A percentile compares a stretch with the other conserved stretches of the same genome.
Evolutionary conservation across 305 asterid species (phyloP).

Genomic region (Solanum chacoense): DNA sequence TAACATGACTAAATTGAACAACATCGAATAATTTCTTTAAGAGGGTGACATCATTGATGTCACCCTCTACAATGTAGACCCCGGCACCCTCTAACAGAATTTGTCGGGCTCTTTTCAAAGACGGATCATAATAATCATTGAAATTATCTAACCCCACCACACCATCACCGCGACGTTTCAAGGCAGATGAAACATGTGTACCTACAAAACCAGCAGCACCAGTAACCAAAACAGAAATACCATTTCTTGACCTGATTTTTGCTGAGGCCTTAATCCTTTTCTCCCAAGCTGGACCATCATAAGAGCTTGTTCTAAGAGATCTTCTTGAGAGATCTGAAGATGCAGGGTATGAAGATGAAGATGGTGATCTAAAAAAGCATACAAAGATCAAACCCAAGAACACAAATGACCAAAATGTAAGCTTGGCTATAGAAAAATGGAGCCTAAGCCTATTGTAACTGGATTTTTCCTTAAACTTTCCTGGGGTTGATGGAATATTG

Average conservation of each 20-base stretch:
- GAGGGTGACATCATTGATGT: constrained; percentile 52
- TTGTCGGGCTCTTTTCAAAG: constrained; percentile 69
- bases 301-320: constrained; percentile 56
- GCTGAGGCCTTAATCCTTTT: constrained; percentile 62
- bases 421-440: constrained; percentile 64
- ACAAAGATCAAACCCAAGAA: constrained; percentile 66
- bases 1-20: constrained; percentile 75
- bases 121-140: constrained; percentile 72
- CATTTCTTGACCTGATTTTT: constrained; percentile 63
- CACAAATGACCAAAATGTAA: constrained; percentile 68
- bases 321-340: constrained; percentile 66
- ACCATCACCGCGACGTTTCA: constrained; percentile 89
- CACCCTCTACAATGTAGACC: constrained; percentile 79
- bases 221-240: constrained; percentile 73
- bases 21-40: constrained; percentile 60
- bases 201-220: constrained; percentile 97
- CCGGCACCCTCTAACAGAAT: constrained; percentile 62
- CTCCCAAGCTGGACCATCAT: constrained; percentile 44
- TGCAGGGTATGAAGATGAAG: neutral
- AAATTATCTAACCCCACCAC: constrained; percentile 77
- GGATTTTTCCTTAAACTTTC: constrained; percentile 60
- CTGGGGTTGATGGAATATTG: constrained; percentile 47
- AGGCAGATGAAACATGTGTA: constrained; percentile 75
- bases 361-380: constrained; percentile 56
- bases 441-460: constrained; percentile 53